Percentiles rank a stretch among this genome's conserved stretches.
phyloP scores from a whole-genome alignment of 257 asterid species.

The Cordia subcordata region DNA sequence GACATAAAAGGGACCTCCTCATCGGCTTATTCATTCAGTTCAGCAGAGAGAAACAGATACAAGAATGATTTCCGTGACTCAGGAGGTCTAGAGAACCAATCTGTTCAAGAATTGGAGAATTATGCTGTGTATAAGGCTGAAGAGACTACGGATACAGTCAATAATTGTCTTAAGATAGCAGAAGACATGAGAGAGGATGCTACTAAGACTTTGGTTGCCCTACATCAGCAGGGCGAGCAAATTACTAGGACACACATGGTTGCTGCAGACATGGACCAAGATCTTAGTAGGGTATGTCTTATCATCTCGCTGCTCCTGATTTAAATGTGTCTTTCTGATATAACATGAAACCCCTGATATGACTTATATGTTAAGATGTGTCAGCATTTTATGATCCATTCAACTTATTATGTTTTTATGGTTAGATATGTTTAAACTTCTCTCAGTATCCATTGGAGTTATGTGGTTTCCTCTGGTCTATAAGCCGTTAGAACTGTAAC shows the following conservation, averaged over 20 bases:
- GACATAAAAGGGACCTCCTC: conserved; percentile 37
- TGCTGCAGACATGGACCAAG: conserved; percentile 88
- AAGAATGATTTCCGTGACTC: conserved; percentile 58
- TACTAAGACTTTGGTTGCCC: conserved; percentile 66
- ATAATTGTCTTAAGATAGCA: conserved; percentile 79
- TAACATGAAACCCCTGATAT: no score
- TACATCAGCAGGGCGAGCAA: conserved; percentile 98
- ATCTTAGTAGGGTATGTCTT: conserved; percentile 78
- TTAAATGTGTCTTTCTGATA: neutral
- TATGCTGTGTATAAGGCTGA: conserved; percentile 76
- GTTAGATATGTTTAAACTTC: no score
- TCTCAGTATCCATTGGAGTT: no score
- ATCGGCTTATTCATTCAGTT: conserved; percentile 28
- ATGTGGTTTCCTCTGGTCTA: no score
- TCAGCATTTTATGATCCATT: no score
- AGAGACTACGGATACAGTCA: conserved; percentile 68
- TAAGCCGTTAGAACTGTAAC: no score
- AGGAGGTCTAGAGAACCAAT: conserved; percentile 76
- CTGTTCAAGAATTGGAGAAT: conserved; percentile 67
- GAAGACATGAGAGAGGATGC: conserved; percentile 90
- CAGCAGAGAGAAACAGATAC: conserved; percentile 51
- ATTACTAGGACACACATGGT: conserved; percentile 70
- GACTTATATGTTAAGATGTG: no score
- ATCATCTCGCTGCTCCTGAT: no score
- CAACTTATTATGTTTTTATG: no score